A percentile compares a stretch with the other conserved stretches of the same genome.
phyloP scores from a whole-genome alignment of 1,139 yeast genomes.

The Suhomyces anneliseae region DNA sequence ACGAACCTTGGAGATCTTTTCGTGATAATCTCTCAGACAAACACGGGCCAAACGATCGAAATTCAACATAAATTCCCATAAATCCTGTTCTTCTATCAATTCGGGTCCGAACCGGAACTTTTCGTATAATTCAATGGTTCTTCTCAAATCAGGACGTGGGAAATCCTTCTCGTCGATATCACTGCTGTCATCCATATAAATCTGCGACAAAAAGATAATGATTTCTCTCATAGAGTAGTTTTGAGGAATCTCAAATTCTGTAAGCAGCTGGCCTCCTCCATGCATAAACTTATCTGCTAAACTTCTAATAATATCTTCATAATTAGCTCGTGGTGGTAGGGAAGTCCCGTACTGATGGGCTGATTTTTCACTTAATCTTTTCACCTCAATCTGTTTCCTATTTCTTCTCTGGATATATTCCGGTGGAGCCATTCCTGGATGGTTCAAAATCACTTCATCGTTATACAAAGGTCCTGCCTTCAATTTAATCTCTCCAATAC shows the following conservation, averaged over 20 bases:
- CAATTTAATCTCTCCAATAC: constrained; percentile 41
- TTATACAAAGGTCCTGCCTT: constrained; percentile 52
- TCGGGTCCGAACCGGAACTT: constrained; percentile 65
- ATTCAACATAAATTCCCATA: constrained; percentile 55
- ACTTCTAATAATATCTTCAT: constrained; percentile 62
- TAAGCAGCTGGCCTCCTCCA: constrained; percentile 22
- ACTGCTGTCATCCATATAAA: constrained; percentile 12
- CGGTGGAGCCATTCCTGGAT: constrained; percentile 63
- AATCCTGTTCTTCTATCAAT: constrained; percentile 58
- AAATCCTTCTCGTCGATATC: constrained; percentile 1
- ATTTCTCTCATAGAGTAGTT: constrained; percentile 51
- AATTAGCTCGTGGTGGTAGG: constrained; percentile 58
- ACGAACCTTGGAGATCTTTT: background rate
- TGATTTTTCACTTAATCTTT: constrained; percentile 1
- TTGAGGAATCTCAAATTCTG: constrained; percentile 38
- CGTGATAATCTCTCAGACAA: constrained; percentile 11
- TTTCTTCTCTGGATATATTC: constrained; percentile 36
- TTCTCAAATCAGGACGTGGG: constrained; percentile 24
- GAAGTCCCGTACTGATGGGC: constrained; percentile 14
- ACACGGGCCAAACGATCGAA: constrained; percentile 17
- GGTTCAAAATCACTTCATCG: constrained; percentile 44
- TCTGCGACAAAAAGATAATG: constrained; percentile 25
- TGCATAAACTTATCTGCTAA: constrained; percentile 51
- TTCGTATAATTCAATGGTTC: constrained; percentile 62
- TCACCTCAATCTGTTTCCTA: constrained; percentile 7